Base-by-base conservation (phyloP, 2,329 filamentous ascomycete genomes). In the Fonsecaea erecta region DNA sequence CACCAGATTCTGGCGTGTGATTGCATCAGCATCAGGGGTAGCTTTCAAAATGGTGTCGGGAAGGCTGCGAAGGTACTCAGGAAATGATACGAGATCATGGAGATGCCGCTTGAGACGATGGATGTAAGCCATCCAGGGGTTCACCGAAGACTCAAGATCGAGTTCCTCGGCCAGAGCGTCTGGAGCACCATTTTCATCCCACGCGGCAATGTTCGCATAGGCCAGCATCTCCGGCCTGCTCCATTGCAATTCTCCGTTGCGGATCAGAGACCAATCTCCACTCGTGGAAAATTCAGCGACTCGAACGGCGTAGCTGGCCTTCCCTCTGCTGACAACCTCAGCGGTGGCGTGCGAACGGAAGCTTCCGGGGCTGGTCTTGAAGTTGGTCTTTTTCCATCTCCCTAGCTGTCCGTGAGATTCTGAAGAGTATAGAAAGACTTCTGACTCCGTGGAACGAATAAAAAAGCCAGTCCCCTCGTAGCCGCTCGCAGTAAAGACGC, bases 401-500 rank as follows among this genome's bases (percentile, higher is more conserved):
- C 87, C 90, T 34, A 97, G 82, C 43, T 93, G 79, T n/a, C 84
- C 88, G 70, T 93, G 87, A 0, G 92, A 95, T 30, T 83, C 82
- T 0, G 93, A 96, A 1, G 91, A 92, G 5, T 91, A 84, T 28
- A 97, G 82, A 32, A 85, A 82, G 1, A 92, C 83, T 73, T 96
- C 91, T 8, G 90, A 86, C 35, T 88, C 82, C 0, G 91, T 93
- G 66, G 95, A 83, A 65, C 93, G 88, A 1, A 91, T 93, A 75
- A 98, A 97, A 80, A 92, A 97, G 7, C 97, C 89, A 72, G 95
- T 93, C 21, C 90, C 88, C 65, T 89, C 90, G 46, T 86, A 85
- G 1, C 88, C 91, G 77, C 90, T 95, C 0, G 87, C 89, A 0
- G 93, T 90, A 74, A 97, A 92, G 0, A 90, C 87, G 26, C 92